Percentiles rank a stretch among this genome's conserved stretches.
phyloP scores from a whole-genome alignment of 805 yeast genomes.

The Blastobotrys americana region DNA sequence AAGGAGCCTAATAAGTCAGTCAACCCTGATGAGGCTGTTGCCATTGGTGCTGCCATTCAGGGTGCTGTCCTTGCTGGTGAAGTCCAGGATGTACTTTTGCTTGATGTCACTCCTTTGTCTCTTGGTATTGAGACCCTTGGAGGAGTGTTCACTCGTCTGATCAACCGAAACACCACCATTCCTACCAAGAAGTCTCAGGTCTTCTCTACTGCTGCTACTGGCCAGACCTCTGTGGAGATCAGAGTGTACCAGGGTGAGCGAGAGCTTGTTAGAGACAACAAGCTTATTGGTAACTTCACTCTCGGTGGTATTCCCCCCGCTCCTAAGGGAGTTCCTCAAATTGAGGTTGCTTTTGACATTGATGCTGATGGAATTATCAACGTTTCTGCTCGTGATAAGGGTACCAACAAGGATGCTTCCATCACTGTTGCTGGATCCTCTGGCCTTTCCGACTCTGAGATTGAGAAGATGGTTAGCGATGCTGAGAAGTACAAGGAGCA shows the following conservation, averaged over 20 bases:
- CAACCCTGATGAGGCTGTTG: constrained; percentile 92
- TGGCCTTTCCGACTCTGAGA: constrained; percentile 83
- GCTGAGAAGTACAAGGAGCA: constrained; percentile 85
- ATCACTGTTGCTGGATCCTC: constrained; percentile 96
- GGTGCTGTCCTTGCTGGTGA: constrained; percentile 96
- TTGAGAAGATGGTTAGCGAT: constrained; percentile 83
- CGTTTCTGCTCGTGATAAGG: constrained; percentile 90
- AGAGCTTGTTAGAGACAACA: constrained; percentile 96
- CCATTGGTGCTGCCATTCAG: constrained; percentile 96
- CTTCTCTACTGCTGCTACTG: constrained; percentile 93
- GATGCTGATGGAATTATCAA: constrained; percentile 97
- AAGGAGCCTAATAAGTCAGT: constrained; percentile 84
- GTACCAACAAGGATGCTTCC: constrained; percentile 86
- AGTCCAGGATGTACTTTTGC: constrained; percentile 81
- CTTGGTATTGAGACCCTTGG: constrained; percentile 97
- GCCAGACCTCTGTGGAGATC: constrained; percentile 94
- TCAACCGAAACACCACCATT: constrained; percentile 89
- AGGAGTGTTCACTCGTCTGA: constrained; percentile 90
- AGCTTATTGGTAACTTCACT: constrained; percentile 94
- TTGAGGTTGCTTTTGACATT: constrained; percentile 90
- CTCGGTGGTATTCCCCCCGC: constrained; percentile 93
- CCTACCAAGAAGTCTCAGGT: constrained; percentile 96
- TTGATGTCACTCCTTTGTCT: constrained; percentile 85
- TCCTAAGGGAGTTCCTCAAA: constrained; percentile 91
- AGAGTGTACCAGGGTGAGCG: constrained; percentile 99